Conservation (phyloP, 2,329 filamentous ascomycete species). For the Pseudogymnoascus sp. region DNA sequence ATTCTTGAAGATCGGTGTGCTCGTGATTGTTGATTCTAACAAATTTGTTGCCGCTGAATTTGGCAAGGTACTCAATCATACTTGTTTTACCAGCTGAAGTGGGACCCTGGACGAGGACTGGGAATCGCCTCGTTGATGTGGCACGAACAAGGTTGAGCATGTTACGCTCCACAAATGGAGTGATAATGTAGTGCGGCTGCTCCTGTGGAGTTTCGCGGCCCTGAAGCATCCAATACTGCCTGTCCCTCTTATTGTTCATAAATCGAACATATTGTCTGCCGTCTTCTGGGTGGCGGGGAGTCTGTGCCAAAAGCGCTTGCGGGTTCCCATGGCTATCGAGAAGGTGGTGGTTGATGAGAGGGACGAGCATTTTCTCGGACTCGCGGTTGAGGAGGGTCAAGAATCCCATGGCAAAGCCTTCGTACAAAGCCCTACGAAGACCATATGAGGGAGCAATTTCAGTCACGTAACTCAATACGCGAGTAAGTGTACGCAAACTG, state of each 20-base stretch:
- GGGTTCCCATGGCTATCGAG: constrained; percentile 62
- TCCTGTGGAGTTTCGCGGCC: constrained; percentile 60
- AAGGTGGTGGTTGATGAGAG: constrained; percentile 73
- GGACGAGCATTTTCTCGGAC: constrained; percentile 71
- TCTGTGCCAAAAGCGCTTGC: constrained; percentile 66
- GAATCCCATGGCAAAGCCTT: constrained; percentile 98
- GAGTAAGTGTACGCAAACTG: constrained; percentile 86
- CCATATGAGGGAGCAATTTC: constrained; percentile 80
- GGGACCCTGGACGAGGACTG: constrained; percentile 89
- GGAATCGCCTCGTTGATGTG: constrained; percentile 84
- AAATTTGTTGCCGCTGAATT: constrained; percentile 91
- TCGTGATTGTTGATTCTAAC: constrained; percentile 99
- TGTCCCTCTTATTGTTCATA: constrained; percentile 51
- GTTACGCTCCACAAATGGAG: constrained; percentile 89
- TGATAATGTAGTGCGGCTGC: constrained; percentile 89
- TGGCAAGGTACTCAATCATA: constrained; percentile 98
- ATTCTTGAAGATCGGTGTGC: constrained; percentile 96
- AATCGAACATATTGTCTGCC: constrained; percentile 74
- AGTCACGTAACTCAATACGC: constrained; percentile 79
- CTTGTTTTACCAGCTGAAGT: constrained; percentile 98
- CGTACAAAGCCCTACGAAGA: constrained; percentile 75
- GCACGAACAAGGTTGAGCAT: constrained; percentile 90
- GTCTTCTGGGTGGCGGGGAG: constrained; percentile 69
- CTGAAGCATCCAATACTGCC: constrained; percentile 84
- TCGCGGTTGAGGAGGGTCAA: constrained; percentile 76